A percentile compares a stretch with the other conserved stretches of the same genome.
Evolutionary conservation across 345 rosid species (phyloP).

Genomic region (Bretschneidera sinensis): DNA sequence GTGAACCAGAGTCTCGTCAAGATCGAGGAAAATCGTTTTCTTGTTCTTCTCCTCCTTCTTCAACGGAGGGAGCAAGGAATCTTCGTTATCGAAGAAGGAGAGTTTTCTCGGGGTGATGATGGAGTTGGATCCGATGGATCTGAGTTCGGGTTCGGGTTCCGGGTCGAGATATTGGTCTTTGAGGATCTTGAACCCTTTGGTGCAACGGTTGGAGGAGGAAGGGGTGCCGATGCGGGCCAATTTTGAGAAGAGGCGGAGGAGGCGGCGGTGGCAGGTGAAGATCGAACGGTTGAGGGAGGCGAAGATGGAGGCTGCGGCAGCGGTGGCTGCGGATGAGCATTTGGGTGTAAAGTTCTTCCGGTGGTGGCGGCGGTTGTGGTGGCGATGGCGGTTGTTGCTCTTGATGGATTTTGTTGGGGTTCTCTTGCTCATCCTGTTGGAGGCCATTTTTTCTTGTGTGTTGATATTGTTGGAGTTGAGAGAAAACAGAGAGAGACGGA

Average conservation of each 20-base stretch:
- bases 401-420: conserved; percentile 44
- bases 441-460: conserved; percentile 15
- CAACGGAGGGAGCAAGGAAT: conserved; percentile 33
- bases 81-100: conserved; percentile 25
- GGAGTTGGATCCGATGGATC: conserved; percentile 4
- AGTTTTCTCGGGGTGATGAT: conserved; percentile 24
- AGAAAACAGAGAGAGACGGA: conserved; percentile 13
- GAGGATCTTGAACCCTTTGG: conserved; percentile 57
- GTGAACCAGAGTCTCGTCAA: conserved; percentile 84
- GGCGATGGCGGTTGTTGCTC: conserved; percentile 24
- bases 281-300: conserved; percentile 60
- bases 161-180: conserved; percentile 13
- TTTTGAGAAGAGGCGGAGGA: conserved; percentile 60
- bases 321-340: conserved; percentile 24
- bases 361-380: conserved; percentile 30
- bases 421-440: conserved; percentile 24
- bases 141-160: background rate
- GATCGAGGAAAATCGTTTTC: conserved; percentile 78
- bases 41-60: conserved; percentile 9
- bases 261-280: conserved; percentile 54
- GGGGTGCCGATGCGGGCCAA: conserved; percentile 42
- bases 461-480: conserved; percentile 46
- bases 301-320: conserved; percentile 40
- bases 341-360: conserved; percentile 32
- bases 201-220: conserved; percentile 11